phyloP scores from a whole-genome alignment of 2,329 filamentous ascomycete species.

The Arthrobotrys entomopaga region DNA sequence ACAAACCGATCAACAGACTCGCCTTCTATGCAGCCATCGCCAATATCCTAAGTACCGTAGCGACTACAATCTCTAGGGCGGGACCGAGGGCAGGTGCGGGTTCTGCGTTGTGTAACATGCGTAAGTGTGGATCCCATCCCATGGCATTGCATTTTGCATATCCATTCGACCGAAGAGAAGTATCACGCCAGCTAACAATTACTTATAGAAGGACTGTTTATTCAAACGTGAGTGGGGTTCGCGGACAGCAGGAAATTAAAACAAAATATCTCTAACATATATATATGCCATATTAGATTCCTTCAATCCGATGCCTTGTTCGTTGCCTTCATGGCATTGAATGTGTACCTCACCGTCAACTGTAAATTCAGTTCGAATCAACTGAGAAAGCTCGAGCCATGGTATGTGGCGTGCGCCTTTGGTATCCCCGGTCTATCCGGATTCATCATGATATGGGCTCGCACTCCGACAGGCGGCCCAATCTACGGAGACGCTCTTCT shows the following conservation, averaged over 20 bases:
- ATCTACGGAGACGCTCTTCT: slow-evolving; percentile 80
- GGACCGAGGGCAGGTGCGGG: slow-evolving; percentile 67
- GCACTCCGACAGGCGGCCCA: slow-evolving; percentile 64
- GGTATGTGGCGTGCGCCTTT: slow-evolving; percentile 76
- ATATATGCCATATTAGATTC: slow-evolving; percentile 68
- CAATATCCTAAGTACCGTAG: slow-evolving; percentile 80
- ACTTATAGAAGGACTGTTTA: slow-evolving; percentile 76
- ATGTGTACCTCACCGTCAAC: slow-evolving; percentile 85
- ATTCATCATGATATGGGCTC: slow-evolving; percentile 73
- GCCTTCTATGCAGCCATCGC: slow-evolving; percentile 86
- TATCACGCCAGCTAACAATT: slow-evolving; percentile 52
- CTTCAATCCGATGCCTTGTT: slow-evolving; percentile 79
- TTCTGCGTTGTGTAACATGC: slow-evolving; percentile 72
- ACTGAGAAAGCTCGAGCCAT: slow-evolving; percentile 75
- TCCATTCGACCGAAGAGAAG: slow-evolving; percentile 30
- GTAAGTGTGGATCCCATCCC: slow-evolving; percentile 41
- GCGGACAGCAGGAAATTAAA: slow-evolving; percentile 1
- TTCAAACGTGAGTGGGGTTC: slow-evolving; percentile 75
- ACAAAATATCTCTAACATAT: slow-evolving; percentile 35
- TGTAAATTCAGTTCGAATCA: slow-evolving; percentile 74
- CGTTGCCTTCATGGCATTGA: slow-evolving; percentile 84
- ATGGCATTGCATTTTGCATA: slow-evolving; percentile 4
- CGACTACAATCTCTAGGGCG: slow-evolving; percentile 75
- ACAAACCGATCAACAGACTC: slow-evolving; percentile 86
- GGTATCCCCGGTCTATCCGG: slow-evolving; percentile 77